A percentile compares a stretch with the other conserved stretches of the same genome.
Evolutionary conservation across 441 rosid species (phyloP).

Genomic region (Euphorbia corollata): DNA sequence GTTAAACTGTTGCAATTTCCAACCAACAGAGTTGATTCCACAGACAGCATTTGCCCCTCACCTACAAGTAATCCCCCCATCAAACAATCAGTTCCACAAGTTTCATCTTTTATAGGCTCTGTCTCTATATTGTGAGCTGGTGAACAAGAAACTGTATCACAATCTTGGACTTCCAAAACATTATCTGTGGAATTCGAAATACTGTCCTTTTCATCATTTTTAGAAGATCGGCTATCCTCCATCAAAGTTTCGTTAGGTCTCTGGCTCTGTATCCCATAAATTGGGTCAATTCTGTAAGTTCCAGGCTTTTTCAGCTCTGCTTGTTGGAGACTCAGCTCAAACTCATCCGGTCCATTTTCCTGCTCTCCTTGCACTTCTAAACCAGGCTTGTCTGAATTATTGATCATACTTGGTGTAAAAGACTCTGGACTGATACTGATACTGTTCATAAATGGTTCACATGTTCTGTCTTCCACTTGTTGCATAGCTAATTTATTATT

Average conservation of each 20-base stretch:
- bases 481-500: too few relatives aligned
- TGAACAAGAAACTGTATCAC: constrained; percentile 16
- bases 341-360: constrained; percentile 20
- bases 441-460: too few relatives aligned
- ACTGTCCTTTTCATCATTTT: constrained; percentile 17
- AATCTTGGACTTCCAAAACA: constrained; percentile 11
- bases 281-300: constrained; percentile 13
- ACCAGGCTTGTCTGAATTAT: constrained; percentile 8
- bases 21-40: constrained; percentile 17
- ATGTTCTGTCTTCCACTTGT: too few relatives aligned
- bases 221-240: constrained; percentile 17
- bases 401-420: constrained; percentile 11
- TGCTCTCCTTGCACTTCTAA: constrained; percentile 17
- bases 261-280: constrained; percentile 14
- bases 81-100: constrained; percentile 13
- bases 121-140: constrained; percentile 6
- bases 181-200: constrained; percentile 15
- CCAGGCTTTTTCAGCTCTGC: constrained; percentile 23
- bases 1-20: constrained; percentile 10
- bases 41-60: constrained; percentile 15
- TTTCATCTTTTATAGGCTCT: constrained; percentile 18
- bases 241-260: constrained; percentile 10
- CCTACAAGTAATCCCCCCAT: constrained; percentile 15
- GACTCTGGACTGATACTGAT: too few relatives aligned
- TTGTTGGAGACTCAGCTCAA: constrained; percentile 17